phyloP scores from a whole-genome alignment of 192 early-diverging fungal species.

The Dimargaris xerosporica region DNA sequence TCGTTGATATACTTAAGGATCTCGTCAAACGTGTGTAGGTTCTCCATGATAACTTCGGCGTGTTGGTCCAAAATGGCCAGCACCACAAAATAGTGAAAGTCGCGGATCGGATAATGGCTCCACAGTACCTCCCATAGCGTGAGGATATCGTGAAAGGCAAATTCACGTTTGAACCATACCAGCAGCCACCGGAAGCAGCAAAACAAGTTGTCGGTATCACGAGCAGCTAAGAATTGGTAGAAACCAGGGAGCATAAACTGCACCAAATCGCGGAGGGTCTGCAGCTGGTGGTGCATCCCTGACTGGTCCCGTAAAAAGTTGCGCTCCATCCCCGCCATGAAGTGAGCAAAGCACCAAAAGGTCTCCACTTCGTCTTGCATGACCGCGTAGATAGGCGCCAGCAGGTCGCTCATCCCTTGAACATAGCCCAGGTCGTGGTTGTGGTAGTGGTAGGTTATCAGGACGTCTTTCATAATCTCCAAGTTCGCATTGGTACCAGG shows the following conservation, averaged over 20 bases:
- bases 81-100: slow-evolving; percentile 90
- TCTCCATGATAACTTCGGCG: slow-evolving; percentile 59
- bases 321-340: slow-evolving; percentile 82
- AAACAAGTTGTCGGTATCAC: slow-evolving; percentile 83
- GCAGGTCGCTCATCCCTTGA: slow-evolving; percentile 94
- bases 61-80: slow-evolving; percentile 88
- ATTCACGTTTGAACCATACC: slow-evolving; percentile 96
- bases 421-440: slow-evolving; percentile 68
- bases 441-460: slow-evolving; percentile 84
- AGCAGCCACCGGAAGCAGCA: slow-evolving; percentile 97
- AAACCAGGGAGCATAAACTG: slow-evolving; percentile 78
- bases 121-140: slow-evolving; percentile 82
- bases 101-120: slow-evolving; percentile 50
- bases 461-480: slow-evolving; percentile 75
- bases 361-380: slow-evolving; percentile 77
- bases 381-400: slow-evolving; percentile 77
- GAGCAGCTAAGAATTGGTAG: slow-evolving; percentile 60
- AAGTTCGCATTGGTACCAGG: slow-evolving; percentile 58
- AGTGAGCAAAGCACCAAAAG: slow-evolving; percentile 83
- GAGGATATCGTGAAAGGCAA: slow-evolving; percentile 68
- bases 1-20: slow-evolving; percentile 89
- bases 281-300: slow-evolving; percentile 84
- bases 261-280: slow-evolving; percentile 61
- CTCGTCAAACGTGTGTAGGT: slow-evolving; percentile 77
- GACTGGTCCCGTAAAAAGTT: slow-evolving; percentile 89